phyloP scores from a whole-genome alignment of 768 basidiomycete genomes.

The Cystofilobasidium ferigula region DNA sequence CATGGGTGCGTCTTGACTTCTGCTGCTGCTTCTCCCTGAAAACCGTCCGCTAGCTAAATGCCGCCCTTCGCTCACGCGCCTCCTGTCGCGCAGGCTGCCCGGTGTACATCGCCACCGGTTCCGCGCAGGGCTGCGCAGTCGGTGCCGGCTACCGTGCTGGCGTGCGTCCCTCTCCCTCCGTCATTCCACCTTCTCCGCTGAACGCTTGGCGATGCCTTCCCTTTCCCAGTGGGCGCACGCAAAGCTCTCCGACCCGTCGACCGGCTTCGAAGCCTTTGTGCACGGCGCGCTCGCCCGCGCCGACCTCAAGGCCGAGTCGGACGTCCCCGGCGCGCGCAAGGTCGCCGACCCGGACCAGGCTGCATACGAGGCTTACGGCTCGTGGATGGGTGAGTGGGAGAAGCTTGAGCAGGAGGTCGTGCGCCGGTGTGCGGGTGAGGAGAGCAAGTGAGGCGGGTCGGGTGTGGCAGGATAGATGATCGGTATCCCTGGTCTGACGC shows the following conservation, averaged over 20 bases:
- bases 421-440: not conserved
- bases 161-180: not conserved
- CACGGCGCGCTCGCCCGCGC: not conserved
- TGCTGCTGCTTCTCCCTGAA: not conserved
- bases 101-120: slow-evolving; percentile 15
- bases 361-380: slow-evolving; percentile 11
- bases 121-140: slow-evolving; percentile 20
- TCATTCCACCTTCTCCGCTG: too few relatives aligned
- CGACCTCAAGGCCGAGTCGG: not conserved
- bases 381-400: slow-evolving; percentile 10
- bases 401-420: slow-evolving; percentile 17
- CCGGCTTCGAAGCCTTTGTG: slow-evolving; percentile 9
- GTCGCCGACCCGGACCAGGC: slow-evolving; percentile 6
- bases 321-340: slow-evolving; percentile 11
- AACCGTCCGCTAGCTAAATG: not conserved
- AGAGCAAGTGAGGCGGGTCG: not conserved
- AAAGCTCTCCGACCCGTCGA: not conserved
- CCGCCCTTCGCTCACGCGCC: too few relatives aligned
- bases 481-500: too few relatives aligned
- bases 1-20: not conserved
- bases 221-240: slow-evolving; percentile 3
- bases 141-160: slow-evolving; percentile 22
- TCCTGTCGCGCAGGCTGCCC: too few relatives aligned
- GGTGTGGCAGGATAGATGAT: too few relatives aligned
- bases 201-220: too few relatives aligned